Evolutionary conservation across 768 basidiomycete species (phyloP).

Genomic region (Sarcodon sp.): DNA sequence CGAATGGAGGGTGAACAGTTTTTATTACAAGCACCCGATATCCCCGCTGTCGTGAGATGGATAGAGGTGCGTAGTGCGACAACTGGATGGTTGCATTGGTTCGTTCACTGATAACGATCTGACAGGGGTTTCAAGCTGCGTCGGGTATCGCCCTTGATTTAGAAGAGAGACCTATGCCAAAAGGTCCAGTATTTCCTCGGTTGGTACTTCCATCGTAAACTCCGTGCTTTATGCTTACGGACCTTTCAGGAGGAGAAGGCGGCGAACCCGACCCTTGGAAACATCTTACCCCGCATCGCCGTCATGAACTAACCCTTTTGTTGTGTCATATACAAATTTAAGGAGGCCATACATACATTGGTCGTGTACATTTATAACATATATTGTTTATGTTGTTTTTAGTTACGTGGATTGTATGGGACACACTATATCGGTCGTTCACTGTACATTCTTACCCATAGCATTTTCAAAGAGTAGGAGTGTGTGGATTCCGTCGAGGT

Average conservation of each 20-base stretch:
- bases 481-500: too few species aligned
- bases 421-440: too few species aligned
- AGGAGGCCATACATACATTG: too few species aligned
- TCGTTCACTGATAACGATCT: not conserved
- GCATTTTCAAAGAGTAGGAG: too few species aligned
- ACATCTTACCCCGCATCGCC: not conserved
- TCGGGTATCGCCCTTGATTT: slow-evolving; percentile 87
- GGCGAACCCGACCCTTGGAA: slow-evolving; percentile 3
- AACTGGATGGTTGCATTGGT: slow-evolving; percentile 1
- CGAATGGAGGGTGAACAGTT: slow-evolving; percentile 95
- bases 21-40: slow-evolving; percentile 76
- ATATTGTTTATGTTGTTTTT: too few species aligned
- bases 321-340: too few species aligned
- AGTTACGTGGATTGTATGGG: too few species aligned
- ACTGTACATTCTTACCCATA: too few species aligned
- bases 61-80: slow-evolving; percentile 58
- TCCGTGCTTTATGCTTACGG: not conserved
- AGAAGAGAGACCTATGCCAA: slow-evolving; percentile 87
- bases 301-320: too few species aligned
- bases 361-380: too few species aligned
- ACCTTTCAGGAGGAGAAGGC: slow-evolving; percentile 5
- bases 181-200: slow-evolving; percentile 78
- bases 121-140: slow-evolving; percentile 81
- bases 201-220: slow-evolving; percentile 20
- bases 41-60: slow-evolving; percentile 83